phyloP scores from a whole-genome alignment of 1,284 basidiomycete species.

The Ceratobasidium sp. region DNA sequence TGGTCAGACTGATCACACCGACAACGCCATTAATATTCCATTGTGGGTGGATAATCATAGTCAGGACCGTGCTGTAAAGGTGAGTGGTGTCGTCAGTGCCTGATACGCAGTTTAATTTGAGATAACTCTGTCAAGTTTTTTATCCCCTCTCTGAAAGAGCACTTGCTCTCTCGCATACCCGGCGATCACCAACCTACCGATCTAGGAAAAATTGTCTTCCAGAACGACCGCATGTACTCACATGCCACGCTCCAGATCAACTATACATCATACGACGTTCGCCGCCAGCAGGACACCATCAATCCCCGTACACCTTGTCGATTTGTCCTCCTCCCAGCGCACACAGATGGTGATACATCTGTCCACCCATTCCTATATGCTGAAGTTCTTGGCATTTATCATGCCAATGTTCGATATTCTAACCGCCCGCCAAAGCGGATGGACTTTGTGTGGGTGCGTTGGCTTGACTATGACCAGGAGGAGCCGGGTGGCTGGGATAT shows the following conservation, averaged over 20 bases:
- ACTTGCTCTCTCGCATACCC: constrained; percentile 47
- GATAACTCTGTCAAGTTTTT: constrained; percentile 51
- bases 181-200: constrained; percentile 41
- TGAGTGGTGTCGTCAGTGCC: constrained; percentile 31
- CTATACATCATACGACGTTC: constrained; percentile 57
- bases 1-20: constrained; percentile 44
- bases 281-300: constrained; percentile 47
- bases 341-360: constrained; percentile 20
- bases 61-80: constrained; percentile 52
- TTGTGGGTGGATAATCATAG: constrained; percentile 47
- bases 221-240: constrained; percentile 52
- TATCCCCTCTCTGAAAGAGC: constrained; percentile 49
- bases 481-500: constrained; percentile 21
- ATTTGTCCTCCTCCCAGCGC: constrained; percentile 25
- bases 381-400: constrained; percentile 49
- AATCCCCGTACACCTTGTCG: constrained; percentile 39
- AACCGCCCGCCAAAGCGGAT: constrained; percentile 37
- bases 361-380: constrained; percentile 48
- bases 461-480: constrained; percentile 49
- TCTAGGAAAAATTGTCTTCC: constrained; percentile 48
- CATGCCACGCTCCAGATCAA: constrained; percentile 53
- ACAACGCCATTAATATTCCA: constrained; percentile 49
- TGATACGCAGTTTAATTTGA: background rate
- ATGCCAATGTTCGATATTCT: constrained; percentile 16
- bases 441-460: constrained; percentile 54